phyloP scores from a whole-genome alignment of 352 stramenopile genomes.

The Stramenopiles sp. region DNA sequence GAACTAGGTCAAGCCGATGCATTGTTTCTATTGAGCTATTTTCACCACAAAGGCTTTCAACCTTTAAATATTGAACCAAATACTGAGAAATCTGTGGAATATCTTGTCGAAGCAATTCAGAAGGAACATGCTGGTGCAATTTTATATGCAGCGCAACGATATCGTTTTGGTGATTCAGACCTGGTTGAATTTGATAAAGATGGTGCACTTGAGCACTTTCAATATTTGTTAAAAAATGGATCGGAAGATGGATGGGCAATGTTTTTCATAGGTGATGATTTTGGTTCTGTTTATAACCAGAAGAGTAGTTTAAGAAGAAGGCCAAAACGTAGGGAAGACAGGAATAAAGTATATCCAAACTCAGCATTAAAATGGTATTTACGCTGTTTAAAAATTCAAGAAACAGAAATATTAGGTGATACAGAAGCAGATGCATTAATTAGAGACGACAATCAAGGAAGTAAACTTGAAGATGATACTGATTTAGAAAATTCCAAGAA shows the following conservation, averaged over 20 bases:
- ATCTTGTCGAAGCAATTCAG: background rate
- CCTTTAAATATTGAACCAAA: background rate
- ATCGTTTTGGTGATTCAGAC: background rate
- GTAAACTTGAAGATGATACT: background rate
- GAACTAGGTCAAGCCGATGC: background rate
- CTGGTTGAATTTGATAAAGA: background rate
- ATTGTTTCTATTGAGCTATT: background rate
- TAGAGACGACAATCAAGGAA: background rate
- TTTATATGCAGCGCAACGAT: background rate
- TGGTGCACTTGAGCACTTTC: background rate
- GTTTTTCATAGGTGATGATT: background rate
- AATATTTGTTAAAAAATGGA: background rate
- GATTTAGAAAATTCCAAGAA: too few species aligned
- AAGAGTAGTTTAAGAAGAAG: too few species aligned
- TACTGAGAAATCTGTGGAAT: background rate
- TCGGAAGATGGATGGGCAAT: background rate
- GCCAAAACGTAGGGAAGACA: too few species aligned
- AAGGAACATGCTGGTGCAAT: background rate
- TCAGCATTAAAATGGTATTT: background rate
- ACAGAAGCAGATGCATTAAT: background rate
- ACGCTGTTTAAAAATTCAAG: background rate
- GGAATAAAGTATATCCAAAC: background rate
- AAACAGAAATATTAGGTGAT: background rate
- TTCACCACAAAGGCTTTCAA: background rate
- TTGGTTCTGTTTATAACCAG: background rate